A percentile compares a stretch with the other conserved stretches of the same genome.
phyloP scores from a whole-genome alignment of 148 eudicot genomes.

The Fagopyrum esculentum region DNA sequence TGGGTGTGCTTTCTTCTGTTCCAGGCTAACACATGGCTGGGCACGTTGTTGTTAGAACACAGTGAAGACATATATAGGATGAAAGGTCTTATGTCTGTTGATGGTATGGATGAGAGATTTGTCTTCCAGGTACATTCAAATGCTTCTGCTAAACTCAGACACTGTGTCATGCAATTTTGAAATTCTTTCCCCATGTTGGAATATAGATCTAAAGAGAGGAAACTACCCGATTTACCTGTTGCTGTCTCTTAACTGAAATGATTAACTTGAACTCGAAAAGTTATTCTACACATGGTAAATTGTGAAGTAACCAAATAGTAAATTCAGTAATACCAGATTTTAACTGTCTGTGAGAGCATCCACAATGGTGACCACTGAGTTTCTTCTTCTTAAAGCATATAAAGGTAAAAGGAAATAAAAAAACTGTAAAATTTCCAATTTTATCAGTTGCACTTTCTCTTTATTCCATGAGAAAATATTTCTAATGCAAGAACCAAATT shows the following conservation, averaged over 20 bases:
- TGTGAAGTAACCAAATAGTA: background rate
- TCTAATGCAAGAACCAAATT: too few species aligned
- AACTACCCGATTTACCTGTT: background rate
- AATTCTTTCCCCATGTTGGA: background rate
- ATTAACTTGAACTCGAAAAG: background rate
- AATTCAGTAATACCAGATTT: background rate
- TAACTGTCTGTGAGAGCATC: background rate
- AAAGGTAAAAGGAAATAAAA: too few species aligned
- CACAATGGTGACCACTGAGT: too few species aligned
- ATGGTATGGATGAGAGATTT: conserved; percentile 90
- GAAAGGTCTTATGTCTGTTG: conserved; percentile 89
- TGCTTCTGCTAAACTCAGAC: background rate
- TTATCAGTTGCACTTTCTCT: too few species aligned
- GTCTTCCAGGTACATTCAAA: conserved; percentile 76
- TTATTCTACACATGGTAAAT: background rate
- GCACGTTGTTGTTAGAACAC: conserved; percentile 62
- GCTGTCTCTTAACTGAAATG: background rate
- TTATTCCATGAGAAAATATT: too few species aligned
- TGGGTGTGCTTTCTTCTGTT: conserved; percentile 2
- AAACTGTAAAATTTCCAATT: too few species aligned
- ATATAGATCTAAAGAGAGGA: background rate
- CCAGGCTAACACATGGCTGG: conserved; percentile 97
- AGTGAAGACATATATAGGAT: conserved; percentile 96
- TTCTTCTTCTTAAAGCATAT: too few species aligned
- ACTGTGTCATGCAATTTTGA: background rate